Base-by-base conservation (phyloP, 2,329 filamentous ascomycete genomes). In the Colletotrichum brevisporum region DNA sequence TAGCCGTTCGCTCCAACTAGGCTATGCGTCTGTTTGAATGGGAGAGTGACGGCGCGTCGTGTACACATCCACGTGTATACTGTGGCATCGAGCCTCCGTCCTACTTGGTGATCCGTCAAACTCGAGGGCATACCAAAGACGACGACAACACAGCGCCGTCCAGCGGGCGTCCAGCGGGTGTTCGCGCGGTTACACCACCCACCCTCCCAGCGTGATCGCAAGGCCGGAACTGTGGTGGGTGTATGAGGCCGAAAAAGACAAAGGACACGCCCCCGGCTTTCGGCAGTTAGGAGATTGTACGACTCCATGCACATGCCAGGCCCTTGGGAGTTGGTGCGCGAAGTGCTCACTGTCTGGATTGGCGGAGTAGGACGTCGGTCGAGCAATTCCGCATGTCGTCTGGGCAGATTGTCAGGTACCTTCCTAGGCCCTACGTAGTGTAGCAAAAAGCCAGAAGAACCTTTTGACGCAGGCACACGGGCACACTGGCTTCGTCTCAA, bases 1-100 rank as follows among this genome's bases (percentile, higher is more conserved):
- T 67, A 57, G 67, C 31, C 21, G 62, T 69, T 60, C 62, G 51
- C 43, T 68, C 41, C 24, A 47, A 47, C 31, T 39, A 15, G 36
- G 56, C 51, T 52, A 60, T 52, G 55, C 62, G 62, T 69, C 61
- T 69, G 61, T 66, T 69, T 66, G 62, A 41, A 59, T 43, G 21
- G 43, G 31, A 53, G 41, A 24, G 66, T 31, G 48, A 53, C 18
- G 24, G 66, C 50, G 54, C 16, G 66, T 24, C 50, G 53, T 24
- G n/a, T 13, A 2, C 48, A 18, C 48, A 43, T 18, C 31, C 54
- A 51, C 50, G 50, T 50, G 66, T 47, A 56, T 47, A 31, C 43
- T 16, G 31, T 41, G 43, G 43, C 27, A 24, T 41, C 27, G 4
- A 63, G 61, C 54, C 10, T 54, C 27, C 13, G n/a, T 21, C 50